Base-by-base conservation (phyloP, 305 asterid species). In the Fraxinus angustifolia region DNA sequence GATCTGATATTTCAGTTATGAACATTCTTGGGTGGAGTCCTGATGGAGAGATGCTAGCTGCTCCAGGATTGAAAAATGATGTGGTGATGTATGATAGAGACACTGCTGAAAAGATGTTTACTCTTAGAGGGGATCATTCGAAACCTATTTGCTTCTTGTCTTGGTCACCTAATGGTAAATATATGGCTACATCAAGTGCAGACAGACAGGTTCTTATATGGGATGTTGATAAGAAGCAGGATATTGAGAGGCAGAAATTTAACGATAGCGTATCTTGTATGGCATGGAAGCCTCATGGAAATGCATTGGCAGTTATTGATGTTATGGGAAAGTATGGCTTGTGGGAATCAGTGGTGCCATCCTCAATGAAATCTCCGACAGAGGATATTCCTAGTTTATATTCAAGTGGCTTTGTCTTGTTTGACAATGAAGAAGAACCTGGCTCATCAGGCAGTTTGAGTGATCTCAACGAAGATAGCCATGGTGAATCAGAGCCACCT, bases 111-210 rank as follows among this genome's bases (percentile, higher is more conserved):
- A 94, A 87, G 84, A 86, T 90, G 79, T 89, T 89, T 83, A 88
- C 97, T 78, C 93, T 96, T 56, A 90, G 93, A 87, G 99, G 98
- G 85, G 99, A 96, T 90, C 99, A 96, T 82, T 82, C 70, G 23
- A 83, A 91, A 82, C 92, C 97, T 79, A 80, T 96, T 80, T 96
- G 99, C 88, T 96, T 87, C 89, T 84, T 96, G 78, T 92, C 94
- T 75, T 96, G 99, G 98, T 96, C 99, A 11, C 99, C 98, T 45
- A 96, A 96, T 82, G 99, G 99, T 50, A 94, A 92, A 84, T 96
- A 96, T 82, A 90, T 96, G 90, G 99, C 98, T 56, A 93, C 98
- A 30, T 92, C 98, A 90, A 96, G 96, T 79, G 83, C 91, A 77
- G 99, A 96, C 84, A 90, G 56, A 74, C 98, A 94, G 89, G 86